Evolutionary conservation across 371 early-diverging fungal species (phyloP), one percentile per base, ranked within the genome.

Genomic region (Blastocladiella emersonii): DNA sequence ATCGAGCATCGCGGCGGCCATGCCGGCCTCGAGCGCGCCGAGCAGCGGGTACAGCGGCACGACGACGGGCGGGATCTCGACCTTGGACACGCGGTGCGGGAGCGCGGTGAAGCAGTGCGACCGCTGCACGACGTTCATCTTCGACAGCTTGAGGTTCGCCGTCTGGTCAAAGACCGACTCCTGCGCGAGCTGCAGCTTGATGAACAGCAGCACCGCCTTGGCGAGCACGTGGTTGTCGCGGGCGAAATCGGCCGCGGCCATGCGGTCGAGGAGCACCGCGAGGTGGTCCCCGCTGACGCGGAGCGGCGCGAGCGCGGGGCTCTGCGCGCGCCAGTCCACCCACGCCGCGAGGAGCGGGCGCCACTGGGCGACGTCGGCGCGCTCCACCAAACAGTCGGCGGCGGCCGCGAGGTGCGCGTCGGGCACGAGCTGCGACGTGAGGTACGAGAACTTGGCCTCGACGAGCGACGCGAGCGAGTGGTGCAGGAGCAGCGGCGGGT

Each of bases 401-500:
- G 70, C 53, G 30, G 23, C 15, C 6, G 27, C 72, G 17, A 63
- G 63, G 32, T 78, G 75, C 66, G 81, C 87, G 64, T 88, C 87
- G 3, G 90, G 90, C 78, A 93, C 92, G 49, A 83, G 74, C 63
- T 84, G 82, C 25, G 41, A 25, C 27, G 15, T 2, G 17, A 59
- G 10, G 30, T 27, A 59, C 32, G 60, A 59, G 1, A 19, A 15
- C 45, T 59, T 59, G 13, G 60, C 25, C 25, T 37, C 27, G 8
- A 43, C 19, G 21, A 59, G 60, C 27, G 41, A 27, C 41, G 60
- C 10, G 21, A 15, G 10, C 39, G 60, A 59, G 32, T 59, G 15
- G 0, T 36, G 45, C 8, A 59, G 44, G 27, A 41, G 45, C 15
- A 59, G 17, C 15, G 60, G 60, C 39, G 44, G 44, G 44, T 59